Evolutionary conservation across 1,284 basidiomycete genomes (phyloP).

Genomic region (Trichosporon faecale): DNA sequence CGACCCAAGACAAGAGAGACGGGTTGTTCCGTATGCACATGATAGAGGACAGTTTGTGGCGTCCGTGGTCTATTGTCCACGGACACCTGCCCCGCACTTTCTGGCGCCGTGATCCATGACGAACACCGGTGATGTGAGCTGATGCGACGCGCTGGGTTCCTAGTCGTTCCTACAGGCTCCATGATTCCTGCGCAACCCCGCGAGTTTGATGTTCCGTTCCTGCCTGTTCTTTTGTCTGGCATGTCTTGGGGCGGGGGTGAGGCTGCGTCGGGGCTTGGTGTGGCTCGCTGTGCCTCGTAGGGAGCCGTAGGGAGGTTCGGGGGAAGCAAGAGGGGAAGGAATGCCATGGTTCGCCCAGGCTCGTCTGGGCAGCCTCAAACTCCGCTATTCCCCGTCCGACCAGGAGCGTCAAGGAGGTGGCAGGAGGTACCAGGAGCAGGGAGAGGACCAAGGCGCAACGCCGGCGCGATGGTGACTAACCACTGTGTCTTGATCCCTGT

Average conservation of each 20-base stretch:
- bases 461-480: constrained; percentile 8
- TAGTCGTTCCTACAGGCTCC: neutral
- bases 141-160: neutral
- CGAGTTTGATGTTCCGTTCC: constrained; percentile 2
- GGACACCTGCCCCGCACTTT: neutral
- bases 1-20: neutral
- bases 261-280: neutral
- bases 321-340: neutral
- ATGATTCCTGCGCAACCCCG: neutral
- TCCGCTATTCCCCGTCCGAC: constrained; percentile 1
- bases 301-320: neutral
- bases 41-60: neutral
- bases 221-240: constrained; percentile 4
- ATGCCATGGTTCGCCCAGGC: neutral
- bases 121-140: neutral
- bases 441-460: neutral
- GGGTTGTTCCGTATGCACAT: neutral
- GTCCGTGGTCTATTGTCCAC: neutral
- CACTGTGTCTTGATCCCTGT: neutral
- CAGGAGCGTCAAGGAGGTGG: no score
- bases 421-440: no score
- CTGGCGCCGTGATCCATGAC: neutral
- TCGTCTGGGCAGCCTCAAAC: neutral
- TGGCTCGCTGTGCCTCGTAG: neutral
- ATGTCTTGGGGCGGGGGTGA: neutral